Percentiles rank a stretch among this genome's conserved stretches.
Evolutionary conservation across 202 grass and related monocot species (phyloP).

Genomic region (Sporobolus alterniflorus): DNA sequence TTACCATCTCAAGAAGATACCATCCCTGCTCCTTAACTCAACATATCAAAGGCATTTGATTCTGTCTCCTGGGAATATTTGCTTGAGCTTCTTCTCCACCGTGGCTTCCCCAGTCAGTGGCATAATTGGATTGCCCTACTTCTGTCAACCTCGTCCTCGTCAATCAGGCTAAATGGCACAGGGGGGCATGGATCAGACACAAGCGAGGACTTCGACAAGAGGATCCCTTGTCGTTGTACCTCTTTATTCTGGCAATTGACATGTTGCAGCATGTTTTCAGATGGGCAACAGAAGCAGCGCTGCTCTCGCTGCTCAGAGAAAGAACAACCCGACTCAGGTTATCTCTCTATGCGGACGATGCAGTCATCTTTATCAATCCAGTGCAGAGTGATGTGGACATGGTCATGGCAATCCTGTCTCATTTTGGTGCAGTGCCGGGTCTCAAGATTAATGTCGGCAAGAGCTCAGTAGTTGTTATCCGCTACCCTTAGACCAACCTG

Average conservation of each 20-base stretch:
- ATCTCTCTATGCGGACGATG: not conserved
- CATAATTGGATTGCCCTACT: not conserved
- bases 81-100: not conserved
- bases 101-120: not conserved
- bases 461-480: too few species aligned
- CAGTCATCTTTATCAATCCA: not conserved
- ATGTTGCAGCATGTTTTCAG: not conserved
- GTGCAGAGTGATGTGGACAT: too few species aligned
- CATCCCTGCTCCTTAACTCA: not conserved
- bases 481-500: too few species aligned
- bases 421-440: not conserved
- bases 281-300: too few species aligned
- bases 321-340: rapidly evolving
- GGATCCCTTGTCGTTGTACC: not conserved
- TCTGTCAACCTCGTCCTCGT: not conserved
- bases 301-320: too few species aligned
- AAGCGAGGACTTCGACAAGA: not conserved
- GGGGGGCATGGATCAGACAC: too few species aligned
- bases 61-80: not conserved
- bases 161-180: too few species aligned
- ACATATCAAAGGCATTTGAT: not conserved
- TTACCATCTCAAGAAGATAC: not conserved
- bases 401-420: too few species aligned
- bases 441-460: not conserved
- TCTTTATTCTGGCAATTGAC: not conserved